Evolutionary conservation across 2,329 filamentous ascomycete genomes (phyloP).

Genomic region (Ascochyta clinopodiicola): DNA sequence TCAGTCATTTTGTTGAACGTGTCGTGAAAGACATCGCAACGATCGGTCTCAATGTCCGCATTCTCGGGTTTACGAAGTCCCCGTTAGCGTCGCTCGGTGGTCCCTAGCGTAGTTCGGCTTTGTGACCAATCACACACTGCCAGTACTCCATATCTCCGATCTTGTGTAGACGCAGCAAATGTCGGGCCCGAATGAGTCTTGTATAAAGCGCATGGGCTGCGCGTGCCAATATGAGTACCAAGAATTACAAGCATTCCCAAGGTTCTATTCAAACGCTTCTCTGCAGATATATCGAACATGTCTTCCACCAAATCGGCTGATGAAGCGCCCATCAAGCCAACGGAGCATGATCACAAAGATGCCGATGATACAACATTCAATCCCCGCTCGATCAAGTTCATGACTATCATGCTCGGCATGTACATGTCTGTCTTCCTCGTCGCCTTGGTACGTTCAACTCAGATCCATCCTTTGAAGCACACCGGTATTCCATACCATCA

Average conservation of each 20-base stretch:
- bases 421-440: conserved; percentile 38
- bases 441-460: conserved; percentile 19
- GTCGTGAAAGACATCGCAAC: not conserved
- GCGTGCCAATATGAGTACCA: not conserved
- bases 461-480: no score
- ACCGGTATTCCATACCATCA: no score
- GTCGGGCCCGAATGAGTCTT: not conserved
- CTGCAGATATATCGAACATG: not conserved
- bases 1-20: not conserved
- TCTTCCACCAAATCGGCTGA: not conserved
- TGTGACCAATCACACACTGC: not conserved
- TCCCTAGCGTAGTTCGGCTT: not conserved
- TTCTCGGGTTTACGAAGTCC: not conserved
- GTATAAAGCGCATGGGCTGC: not conserved
- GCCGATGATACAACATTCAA: conserved; percentile 33
- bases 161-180: not conserved
- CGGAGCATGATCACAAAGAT: conserved; percentile 4
- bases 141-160: not conserved
- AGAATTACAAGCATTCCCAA: not conserved
- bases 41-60: not conserved
- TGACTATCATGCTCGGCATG: conserved; percentile 30
- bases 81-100: not conserved
- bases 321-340: not conserved
- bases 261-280: not conserved
- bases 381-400: conserved; percentile 32